A percentile compares a stretch with the other conserved stretches of the same genome.
These are phyloP conservation scores for Magnusiomyces clavatus DNA, from an alignment of 1,139 yeast genomes.

Conservation along the genomic window DNA sequence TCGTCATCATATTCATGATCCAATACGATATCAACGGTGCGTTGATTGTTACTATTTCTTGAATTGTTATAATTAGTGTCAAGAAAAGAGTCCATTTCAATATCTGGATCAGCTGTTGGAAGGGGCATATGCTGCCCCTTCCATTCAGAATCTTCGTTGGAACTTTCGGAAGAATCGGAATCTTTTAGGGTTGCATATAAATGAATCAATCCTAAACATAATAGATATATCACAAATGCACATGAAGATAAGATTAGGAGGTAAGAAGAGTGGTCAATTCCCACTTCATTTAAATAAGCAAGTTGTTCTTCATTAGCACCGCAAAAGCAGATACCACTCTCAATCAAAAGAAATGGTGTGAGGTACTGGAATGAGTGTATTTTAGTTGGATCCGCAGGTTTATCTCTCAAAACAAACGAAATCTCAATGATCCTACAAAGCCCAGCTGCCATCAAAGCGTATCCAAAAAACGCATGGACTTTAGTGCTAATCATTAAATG, in stretches of 20 bases:
- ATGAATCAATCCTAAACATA: constrained; percentile 51
- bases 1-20: constrained; percentile 14
- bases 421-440: constrained; percentile 67
- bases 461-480: constrained; percentile 81
- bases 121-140: constrained; percentile 12
- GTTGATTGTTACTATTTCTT: background rate
- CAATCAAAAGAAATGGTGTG: constrained; percentile 71
- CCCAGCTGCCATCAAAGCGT: constrained; percentile 74
- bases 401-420: constrained; percentile 52
- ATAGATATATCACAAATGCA: constrained; percentile 62
- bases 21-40: constrained; percentile 7
- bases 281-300: constrained; percentile 56
- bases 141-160: constrained; percentile 8
- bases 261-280: constrained; percentile 81
- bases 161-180: background rate
- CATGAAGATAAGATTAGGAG: constrained; percentile 65
- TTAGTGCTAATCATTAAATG: constrained; percentile 67
- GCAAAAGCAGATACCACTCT: constrained; percentile 80
- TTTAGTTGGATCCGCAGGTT: constrained; percentile 36
- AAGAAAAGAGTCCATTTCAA: constrained; percentile 14
- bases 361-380: constrained; percentile 71
- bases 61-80: constrained; percentile 1
- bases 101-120: constrained; percentile 10
- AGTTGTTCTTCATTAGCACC: constrained; percentile 89
- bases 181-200: constrained; percentile 35